phyloP scores from a whole-genome alignment of 164 flowering plant species.

The Malania oleifera region DNA sequence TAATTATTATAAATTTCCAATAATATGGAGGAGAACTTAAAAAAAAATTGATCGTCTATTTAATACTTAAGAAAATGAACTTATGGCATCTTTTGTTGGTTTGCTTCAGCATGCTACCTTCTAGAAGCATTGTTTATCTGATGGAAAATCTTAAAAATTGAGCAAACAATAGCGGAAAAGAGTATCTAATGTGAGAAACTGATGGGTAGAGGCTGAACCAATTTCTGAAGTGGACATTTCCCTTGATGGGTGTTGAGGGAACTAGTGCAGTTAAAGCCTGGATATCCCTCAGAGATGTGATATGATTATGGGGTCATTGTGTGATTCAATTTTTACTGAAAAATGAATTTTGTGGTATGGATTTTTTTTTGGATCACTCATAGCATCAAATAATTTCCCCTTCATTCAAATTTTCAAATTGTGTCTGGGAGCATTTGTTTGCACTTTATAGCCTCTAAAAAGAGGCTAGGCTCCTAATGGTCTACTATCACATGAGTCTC shows the following conservation, averaged over 20 bases:
- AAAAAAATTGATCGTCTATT: neutral
- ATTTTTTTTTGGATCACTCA: too few relatives aligned
- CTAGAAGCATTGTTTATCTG: neutral
- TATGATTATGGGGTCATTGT: neutral
- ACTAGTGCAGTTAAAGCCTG: neutral
- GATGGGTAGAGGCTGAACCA: neutral
- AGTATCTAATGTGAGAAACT: neutral
- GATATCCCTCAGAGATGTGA: neutral
- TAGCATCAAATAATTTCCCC: too few relatives aligned
- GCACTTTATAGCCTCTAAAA: too few relatives aligned
- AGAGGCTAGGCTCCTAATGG: too few relatives aligned
- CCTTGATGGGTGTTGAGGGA: neutral
- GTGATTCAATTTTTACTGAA: neutral
- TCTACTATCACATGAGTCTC: too few relatives aligned
- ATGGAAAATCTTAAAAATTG: neutral
- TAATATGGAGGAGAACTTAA: neutral
- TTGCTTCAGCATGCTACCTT: neutral
- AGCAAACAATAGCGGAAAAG: neutral
- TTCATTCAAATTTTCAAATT: too few relatives aligned
- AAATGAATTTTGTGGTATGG: too few relatives aligned
- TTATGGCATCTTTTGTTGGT: neutral
- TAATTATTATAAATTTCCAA: neutral
- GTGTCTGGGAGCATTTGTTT: too few relatives aligned
- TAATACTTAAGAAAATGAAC: neutral
- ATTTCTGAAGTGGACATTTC: neutral